phyloP scores from a whole-genome alignment of 2,329 filamentous ascomycete genomes.

The Fusarium chuoi region DNA sequence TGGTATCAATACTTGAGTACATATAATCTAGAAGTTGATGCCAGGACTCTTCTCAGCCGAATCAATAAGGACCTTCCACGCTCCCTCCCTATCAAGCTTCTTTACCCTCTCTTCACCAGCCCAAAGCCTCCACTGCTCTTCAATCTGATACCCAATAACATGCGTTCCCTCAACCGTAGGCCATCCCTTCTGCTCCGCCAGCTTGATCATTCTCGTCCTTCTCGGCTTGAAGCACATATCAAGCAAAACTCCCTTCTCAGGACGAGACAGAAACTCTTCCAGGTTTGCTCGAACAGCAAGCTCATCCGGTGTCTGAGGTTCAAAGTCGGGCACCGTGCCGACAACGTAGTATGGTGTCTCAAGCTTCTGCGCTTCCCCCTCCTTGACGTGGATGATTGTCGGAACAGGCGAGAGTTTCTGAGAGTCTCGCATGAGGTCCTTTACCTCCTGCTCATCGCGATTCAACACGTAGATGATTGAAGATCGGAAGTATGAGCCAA shows the following conservation, averaged over 20 bases:
- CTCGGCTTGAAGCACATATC: conserved; percentile 20
- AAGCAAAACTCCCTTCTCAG: background rate
- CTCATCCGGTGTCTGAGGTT: background rate
- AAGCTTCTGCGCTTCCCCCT: background rate
- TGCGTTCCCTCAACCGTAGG: conserved; percentile 2
- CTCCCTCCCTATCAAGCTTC: background rate
- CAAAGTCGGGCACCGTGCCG: background rate
- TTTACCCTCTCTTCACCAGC: background rate
- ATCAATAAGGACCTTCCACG: conserved; percentile 8
- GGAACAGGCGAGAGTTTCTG: background rate
- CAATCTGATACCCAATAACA: conserved; percentile 8
- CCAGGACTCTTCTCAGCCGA: conserved; percentile 3
- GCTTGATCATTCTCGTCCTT: conserved; percentile 8
- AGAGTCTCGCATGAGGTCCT: background rate
- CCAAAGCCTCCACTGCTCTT: conserved; percentile 13
- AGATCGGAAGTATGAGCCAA: conserved; percentile 4
- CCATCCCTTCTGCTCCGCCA: conserved; percentile 5
- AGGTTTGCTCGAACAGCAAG: background rate
- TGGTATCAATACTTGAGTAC: too few species aligned
- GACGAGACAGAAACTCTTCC: background rate
- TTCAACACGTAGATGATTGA: conserved; percentile 1
- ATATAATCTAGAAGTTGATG: background rate
- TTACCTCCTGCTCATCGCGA: background rate
- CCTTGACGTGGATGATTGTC: background rate
- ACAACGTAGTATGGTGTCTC: conserved; percentile 12